phyloP scores from a whole-genome alignment of 2,329 filamentous ascomycete genomes.

The Pseudogymnoascus sp. region DNA sequence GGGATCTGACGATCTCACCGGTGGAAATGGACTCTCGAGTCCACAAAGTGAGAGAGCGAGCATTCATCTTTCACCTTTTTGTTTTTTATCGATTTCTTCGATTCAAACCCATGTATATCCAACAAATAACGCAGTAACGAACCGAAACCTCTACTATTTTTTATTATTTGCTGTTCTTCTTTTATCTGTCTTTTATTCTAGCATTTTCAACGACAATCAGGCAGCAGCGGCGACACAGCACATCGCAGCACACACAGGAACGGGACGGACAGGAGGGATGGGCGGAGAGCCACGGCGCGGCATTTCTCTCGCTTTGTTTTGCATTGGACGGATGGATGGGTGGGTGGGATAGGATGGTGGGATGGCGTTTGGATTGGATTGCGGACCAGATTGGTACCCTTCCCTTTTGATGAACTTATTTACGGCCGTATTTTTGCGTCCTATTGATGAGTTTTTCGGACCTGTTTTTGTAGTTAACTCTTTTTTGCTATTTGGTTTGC shows the following conservation, averaged over 20 bases:
- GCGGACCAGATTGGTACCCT: background rate
- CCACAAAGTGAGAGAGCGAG: background rate
- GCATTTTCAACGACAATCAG: background rate
- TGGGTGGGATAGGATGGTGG: background rate
- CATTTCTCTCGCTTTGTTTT: conserved; percentile 5
- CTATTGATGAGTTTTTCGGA: conserved; percentile 7
- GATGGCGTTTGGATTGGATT: conserved; percentile 2
- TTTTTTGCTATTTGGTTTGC: background rate
- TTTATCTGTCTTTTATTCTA: background rate
- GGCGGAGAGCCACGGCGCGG: background rate
- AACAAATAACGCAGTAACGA: conserved; percentile 5
- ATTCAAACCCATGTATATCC: conserved; percentile 7
- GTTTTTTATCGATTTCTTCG: background rate
- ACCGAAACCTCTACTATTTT: background rate
- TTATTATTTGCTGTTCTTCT: background rate
- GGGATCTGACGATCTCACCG: background rate
- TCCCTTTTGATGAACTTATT: conserved; percentile 4
- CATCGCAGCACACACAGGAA: background rate
- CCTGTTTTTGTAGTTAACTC: conserved; percentile 2
- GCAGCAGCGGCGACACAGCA: background rate
- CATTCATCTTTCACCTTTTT: background rate
- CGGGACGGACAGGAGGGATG: background rate
- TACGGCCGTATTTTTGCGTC: conserved; percentile 3
- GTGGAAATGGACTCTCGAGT: background rate
- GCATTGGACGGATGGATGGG: background rate